Evolutionary conservation across 371 early-diverging fungal genomes (phyloP).

Genomic region (Mucor ambiguus): DNA sequence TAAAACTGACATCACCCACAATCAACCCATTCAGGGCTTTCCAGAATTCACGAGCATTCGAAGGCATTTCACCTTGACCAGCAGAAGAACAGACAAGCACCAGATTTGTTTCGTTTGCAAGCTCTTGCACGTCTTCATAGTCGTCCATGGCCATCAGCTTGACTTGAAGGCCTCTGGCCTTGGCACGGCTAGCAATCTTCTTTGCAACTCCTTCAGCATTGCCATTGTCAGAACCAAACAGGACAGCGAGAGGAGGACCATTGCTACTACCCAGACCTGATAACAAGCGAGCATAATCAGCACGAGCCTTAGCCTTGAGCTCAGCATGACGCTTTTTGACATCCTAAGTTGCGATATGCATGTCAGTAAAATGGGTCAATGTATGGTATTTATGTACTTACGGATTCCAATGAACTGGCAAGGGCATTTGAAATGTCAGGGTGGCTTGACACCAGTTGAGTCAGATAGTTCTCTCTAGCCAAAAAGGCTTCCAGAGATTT

Average conservation of each 20-base stretch:
- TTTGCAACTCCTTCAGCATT: slow-evolving; percentile 83
- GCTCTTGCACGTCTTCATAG: slow-evolving; percentile 68
- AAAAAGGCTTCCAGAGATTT: slow-evolving; percentile 77
- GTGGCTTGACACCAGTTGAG: slow-evolving; percentile 62
- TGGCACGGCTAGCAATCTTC: slow-evolving; percentile 74
- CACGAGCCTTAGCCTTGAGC: slow-evolving; percentile 44
- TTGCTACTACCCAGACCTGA: slow-evolving; percentile 54
- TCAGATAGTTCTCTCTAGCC: slow-evolving; percentile 76
- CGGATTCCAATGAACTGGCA: slow-evolving; percentile 45
- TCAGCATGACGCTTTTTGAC: slow-evolving; percentile 49
- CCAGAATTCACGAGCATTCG: slow-evolving; percentile 86
- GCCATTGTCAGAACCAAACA: slow-evolving; percentile 88
- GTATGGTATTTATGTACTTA: slow-evolving; percentile 15
- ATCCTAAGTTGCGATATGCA: slow-evolving; percentile 21
- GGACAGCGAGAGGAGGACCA: slow-evolving; percentile 71
- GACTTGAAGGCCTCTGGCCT: slow-evolving; percentile 73
- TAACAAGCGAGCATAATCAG: slow-evolving; percentile 66
- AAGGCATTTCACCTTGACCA: slow-evolving; percentile 94
- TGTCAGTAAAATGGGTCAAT: not conserved
- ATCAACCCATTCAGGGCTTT: slow-evolving; percentile 59
- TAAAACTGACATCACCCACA: slow-evolving; percentile 62
- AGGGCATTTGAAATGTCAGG: slow-evolving; percentile 60
- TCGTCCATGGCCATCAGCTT: slow-evolving; percentile 79
- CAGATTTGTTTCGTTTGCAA: slow-evolving; percentile 71
- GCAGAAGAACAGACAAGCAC: slow-evolving; percentile 83